Evolutionary conservation across 176 grass and related monocot genomes (phyloP).

Genomic region (Typha latifolia): DNA sequence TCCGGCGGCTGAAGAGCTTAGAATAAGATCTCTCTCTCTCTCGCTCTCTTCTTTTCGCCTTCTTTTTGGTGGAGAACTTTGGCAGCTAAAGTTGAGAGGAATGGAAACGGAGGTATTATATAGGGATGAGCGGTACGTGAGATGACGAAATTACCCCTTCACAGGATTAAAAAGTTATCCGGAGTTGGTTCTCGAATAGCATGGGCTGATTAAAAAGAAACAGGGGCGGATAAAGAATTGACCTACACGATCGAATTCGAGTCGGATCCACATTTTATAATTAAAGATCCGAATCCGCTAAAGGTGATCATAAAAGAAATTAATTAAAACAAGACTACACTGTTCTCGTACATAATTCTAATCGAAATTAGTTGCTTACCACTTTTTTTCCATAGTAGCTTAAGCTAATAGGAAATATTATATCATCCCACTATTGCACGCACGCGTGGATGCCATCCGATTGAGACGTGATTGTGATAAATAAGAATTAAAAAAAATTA

Average conservation of each 20-base stretch:
- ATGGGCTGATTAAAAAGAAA: too few relatives aligned
- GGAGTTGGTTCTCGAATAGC: background rate
- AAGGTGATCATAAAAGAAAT: too few relatives aligned
- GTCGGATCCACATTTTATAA: background rate
- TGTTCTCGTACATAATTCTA: background rate
- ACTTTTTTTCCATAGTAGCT: background rate
- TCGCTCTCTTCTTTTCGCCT: background rate
- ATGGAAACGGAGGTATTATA: background rate
- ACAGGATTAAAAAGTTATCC: background rate
- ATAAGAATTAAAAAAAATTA: too few relatives aligned
- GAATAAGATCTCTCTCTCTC: background rate
- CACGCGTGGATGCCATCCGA: background rate
- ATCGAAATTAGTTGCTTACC: background rate
- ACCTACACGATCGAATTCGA: background rate
- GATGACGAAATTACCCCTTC: background rate
- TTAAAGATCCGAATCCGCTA: too few relatives aligned
- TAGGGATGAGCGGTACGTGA: background rate
- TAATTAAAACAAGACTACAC: too few relatives aligned
- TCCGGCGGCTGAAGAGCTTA: background rate
- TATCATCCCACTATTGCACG: background rate
- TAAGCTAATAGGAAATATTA: background rate
- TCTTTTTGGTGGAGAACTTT: background rate
- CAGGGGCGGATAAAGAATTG: background rate
- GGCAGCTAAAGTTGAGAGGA: slow-evolving; percentile 11
- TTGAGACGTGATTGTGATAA: background rate